Evolutionary conservation across 805 yeast species (phyloP).

Genomic region (Schwanniomyces sp.): DNA sequence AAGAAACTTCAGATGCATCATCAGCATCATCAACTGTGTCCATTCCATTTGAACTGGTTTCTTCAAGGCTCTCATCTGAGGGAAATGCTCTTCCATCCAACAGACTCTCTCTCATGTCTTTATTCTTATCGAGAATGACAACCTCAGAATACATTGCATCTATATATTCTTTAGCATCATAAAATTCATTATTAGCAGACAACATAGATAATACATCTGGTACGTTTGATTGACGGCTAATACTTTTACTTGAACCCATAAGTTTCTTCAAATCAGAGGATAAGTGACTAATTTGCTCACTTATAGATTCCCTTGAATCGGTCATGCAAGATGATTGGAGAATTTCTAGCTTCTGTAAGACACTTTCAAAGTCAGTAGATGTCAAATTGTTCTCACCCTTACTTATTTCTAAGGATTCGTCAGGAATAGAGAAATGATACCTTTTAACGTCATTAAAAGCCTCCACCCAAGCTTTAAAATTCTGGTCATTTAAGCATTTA

Average conservation of each 20-base stretch:
- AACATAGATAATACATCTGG: constrained; percentile 27
- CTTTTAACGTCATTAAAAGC: constrained; percentile 64
- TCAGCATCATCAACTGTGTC: constrained; percentile 17
- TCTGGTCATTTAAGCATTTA: constrained; percentile 62
- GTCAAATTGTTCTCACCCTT: constrained; percentile 10
- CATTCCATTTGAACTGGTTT: constrained; percentile 13
- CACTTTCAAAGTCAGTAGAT: constrained; percentile 13
- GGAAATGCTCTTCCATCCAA: constrained; percentile 1
- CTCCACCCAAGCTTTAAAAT: constrained; percentile 79
- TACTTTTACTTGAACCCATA: constrained; percentile 12
- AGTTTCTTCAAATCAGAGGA: constrained; percentile 19
- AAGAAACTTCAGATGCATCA: constrained; percentile 17
- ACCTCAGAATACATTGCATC: constrained; percentile 52
- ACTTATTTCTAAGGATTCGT: constrained; percentile 7
- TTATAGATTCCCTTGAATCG: constrained; percentile 1
- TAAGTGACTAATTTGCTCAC: constrained; percentile 8
- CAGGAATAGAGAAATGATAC: constrained; percentile 5
- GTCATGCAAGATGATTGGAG: constrained; percentile 12
- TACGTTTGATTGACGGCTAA: constrained; percentile 6
- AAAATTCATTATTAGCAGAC: constrained; percentile 30
- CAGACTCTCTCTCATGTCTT: constrained; percentile 6
- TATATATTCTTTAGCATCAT: constrained; percentile 69
- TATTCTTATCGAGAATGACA: constrained; percentile 39
- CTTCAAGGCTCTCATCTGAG: constrained; percentile 5
- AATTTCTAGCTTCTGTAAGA: constrained; percentile 20